Percentiles rank a stretch among this genome's conserved stretches.
phyloP scores from a whole-genome alignment of 2,329 filamentous ascomycete species.

The Cytospora leucostoma region DNA sequence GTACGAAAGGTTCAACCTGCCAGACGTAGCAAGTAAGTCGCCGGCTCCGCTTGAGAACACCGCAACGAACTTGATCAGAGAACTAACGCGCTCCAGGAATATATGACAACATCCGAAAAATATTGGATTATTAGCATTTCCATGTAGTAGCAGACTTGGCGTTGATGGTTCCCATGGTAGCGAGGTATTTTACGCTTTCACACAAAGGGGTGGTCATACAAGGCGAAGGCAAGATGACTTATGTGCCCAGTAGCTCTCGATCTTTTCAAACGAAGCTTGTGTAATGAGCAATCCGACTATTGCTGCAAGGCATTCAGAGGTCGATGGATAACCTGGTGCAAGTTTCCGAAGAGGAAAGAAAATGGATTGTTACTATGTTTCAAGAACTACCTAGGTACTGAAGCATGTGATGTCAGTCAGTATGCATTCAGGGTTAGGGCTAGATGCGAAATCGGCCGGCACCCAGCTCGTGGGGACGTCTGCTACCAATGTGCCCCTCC shows the following conservation, averaged over 20 bases:
- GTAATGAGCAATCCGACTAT: no score
- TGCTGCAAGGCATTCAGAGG: no score
- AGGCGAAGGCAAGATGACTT: no score
- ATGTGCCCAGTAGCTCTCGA: no score
- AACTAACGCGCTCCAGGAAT: conserved; percentile 54
- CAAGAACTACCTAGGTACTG: background rate
- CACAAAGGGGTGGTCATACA: background rate
- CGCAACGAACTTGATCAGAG: background rate
- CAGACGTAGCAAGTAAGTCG: conserved; percentile 81
- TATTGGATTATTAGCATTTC: conserved; percentile 59
- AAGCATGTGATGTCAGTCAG: no score
- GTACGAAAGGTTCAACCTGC: conserved; percentile 80
- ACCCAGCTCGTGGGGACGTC: background rate
- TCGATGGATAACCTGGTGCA: no score
- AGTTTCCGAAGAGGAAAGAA: no score
- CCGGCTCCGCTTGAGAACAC: background rate
- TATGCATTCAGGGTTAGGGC: background rate
- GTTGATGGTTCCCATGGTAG: conserved; percentile 3
- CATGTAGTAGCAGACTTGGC: background rate
- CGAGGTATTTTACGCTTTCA: background rate
- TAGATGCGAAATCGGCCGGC: background rate
- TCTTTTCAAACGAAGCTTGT: no score
- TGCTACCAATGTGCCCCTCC: background rate
- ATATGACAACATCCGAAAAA: conserved; percentile 69
- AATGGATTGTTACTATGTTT: no score